Evolutionary conservation across 495 filamentous ascomycete genomes (phyloP).

Genomic region (Penicillium chermesinum): DNA sequence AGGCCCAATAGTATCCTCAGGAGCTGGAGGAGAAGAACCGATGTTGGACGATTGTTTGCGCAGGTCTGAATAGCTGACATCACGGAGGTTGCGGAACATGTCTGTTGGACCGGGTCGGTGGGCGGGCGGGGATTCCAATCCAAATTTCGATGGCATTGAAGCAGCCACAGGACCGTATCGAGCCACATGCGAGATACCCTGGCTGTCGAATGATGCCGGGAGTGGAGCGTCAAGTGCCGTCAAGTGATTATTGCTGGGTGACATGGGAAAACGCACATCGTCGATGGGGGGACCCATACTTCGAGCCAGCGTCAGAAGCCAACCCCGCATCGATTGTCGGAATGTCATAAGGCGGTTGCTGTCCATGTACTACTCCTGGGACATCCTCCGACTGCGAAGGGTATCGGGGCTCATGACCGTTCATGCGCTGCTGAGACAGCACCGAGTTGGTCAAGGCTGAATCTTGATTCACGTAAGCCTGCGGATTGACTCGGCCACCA

Average conservation of each 20-base stretch:
- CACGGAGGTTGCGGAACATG: constrained; percentile 73
- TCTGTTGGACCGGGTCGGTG: constrained; percentile 56
- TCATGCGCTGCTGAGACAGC: constrained; percentile 62
- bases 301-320: constrained; percentile 67
- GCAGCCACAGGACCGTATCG: constrained; percentile 87
- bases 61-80: constrained; percentile 70
- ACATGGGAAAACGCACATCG: constrained; percentile 63
- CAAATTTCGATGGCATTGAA: constrained; percentile 89
- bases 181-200: constrained; percentile 87
- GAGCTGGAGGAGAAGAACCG: constrained; percentile 61
- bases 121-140: constrained; percentile 77
- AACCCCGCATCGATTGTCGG: constrained; percentile 78
- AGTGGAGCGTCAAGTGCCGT: constrained; percentile 91
- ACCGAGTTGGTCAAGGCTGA: constrained; percentile 81
- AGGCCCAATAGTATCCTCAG: constrained; percentile 53
- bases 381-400: constrained; percentile 40
- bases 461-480: constrained; percentile 57
- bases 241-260: constrained; percentile 59
- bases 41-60: constrained; percentile 47
- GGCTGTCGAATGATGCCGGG: constrained; percentile 93
- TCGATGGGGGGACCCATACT: constrained; percentile 87
- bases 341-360: constrained; percentile 50
- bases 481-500: constrained; percentile 68
- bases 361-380: constrained; percentile 39
- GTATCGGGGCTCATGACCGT: constrained; percentile 42